Evolutionary conservation across 306 rosid species (phyloP).

Genomic region (Prinsepia uniflora): DNA sequence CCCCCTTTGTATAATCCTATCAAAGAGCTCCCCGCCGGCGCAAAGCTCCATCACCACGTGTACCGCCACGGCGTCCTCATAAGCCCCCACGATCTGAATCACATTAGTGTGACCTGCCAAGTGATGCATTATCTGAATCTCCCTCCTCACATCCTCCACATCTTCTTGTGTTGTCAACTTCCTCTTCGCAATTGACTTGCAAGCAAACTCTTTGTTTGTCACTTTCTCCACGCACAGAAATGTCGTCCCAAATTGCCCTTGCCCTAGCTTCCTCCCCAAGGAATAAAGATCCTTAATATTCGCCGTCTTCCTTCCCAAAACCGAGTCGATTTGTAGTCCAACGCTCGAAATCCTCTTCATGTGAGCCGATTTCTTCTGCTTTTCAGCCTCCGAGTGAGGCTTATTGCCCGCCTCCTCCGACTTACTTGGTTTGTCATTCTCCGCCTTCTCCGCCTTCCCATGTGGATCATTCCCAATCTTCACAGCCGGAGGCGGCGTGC

Average conservation of each 20-base stretch:
- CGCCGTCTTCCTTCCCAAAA: slow-evolving; percentile 64
- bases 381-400: slow-evolving; percentile 32
- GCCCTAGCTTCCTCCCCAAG: slow-evolving; percentile 83
- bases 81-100: slow-evolving; percentile 67
- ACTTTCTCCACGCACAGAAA: slow-evolving; percentile 62
- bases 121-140: slow-evolving; percentile 95
- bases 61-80: slow-evolving; percentile 85
- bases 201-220: slow-evolving; percentile 55
- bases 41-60: slow-evolving; percentile 89
- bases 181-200: slow-evolving; percentile 85
- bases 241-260: slow-evolving; percentile 93
- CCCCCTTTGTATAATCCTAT: slow-evolving; percentile 88
- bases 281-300: slow-evolving; percentile 65
- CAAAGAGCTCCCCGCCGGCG: slow-evolving; percentile 88
- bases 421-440: slow-evolving; percentile 23
- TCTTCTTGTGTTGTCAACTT: slow-evolving; percentile 79
- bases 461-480: slow-evolving; percentile 38
- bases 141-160: slow-evolving; percentile 88
- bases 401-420: slow-evolving; percentile 20
- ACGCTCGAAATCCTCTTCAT: slow-evolving; percentile 56
- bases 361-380: slow-evolving; percentile 52
- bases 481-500: slow-evolving; percentile 58
- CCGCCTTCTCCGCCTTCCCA: slow-evolving; percentile 29
- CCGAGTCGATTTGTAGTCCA: slow-evolving; percentile 72
- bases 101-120: slow-evolving; percentile 88